phyloP scores from a whole-genome alignment of 2,329 filamentous ascomycete species.

The Emergomyces africanus region DNA sequence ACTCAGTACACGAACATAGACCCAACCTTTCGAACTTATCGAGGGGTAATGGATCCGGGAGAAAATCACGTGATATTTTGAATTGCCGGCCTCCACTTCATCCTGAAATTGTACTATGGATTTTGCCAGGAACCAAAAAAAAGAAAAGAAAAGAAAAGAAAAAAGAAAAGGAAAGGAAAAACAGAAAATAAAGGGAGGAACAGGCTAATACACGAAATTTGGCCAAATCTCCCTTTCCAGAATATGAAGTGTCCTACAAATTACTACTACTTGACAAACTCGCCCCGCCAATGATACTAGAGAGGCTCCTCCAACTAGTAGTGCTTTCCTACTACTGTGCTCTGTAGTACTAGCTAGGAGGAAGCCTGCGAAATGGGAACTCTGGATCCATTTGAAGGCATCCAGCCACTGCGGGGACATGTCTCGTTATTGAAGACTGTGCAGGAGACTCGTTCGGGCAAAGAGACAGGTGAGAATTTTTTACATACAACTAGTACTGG shows the following conservation, averaged over 20 bases:
- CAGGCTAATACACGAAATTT: not conserved
- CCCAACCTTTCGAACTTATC: too few species aligned
- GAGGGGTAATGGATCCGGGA: too few species aligned
- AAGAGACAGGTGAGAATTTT: constrained; percentile 27
- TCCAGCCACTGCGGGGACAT: constrained; percentile 22
- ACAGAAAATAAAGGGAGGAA: not conserved
- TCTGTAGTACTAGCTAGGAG: too few species aligned
- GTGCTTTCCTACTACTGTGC: too few species aligned
- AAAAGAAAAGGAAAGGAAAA: not conserved
- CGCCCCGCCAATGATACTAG: not conserved
- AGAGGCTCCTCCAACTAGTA: not conserved
- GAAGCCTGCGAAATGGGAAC: not conserved
- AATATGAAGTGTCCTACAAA: not conserved
- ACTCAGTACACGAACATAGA: too few species aligned
- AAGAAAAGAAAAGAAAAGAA: not conserved
- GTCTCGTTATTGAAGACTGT: constrained; percentile 31
- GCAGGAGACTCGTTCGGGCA: constrained; percentile 28
- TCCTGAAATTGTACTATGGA: not conserved
- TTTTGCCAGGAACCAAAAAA: not conserved
- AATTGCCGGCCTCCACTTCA: not conserved
- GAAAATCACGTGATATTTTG: not conserved
- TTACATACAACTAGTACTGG: too few species aligned
- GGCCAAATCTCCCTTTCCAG: not conserved
- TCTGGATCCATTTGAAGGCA: constrained; percentile 9
- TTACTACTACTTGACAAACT: not conserved